Base-by-base conservation (phyloP, 2,329 filamentous ascomycete genomes). In the Diaporthe citrichinensis region DNA sequence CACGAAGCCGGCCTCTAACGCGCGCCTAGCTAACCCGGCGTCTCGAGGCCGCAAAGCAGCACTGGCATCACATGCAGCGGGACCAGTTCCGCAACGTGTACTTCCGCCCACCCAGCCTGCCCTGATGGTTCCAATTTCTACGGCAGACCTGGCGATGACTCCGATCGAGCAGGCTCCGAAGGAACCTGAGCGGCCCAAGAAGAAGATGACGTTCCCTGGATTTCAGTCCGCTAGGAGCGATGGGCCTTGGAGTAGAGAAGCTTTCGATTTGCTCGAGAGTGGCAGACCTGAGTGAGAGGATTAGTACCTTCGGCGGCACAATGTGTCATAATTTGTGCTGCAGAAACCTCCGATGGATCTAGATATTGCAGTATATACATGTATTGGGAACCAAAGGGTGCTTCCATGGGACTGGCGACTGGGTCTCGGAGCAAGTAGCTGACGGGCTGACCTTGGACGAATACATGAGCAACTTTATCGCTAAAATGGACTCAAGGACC, bases 181-280 rank as follows among this genome's bases (percentile, higher is more conserved):
- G 31, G 46, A 73, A 36, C 68, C 76, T 14, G 68, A 79, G 74
- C 76, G 79, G 12, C 78, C 79, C 3, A 81, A 80, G 55, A 77
- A 77, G 59, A 81, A 73, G 76, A 80, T 78, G 77, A 78, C 76
- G n/a, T 80, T 87, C 75, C 84, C 86, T 14, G 85, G 85, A 2
- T 89, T 90, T 74, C 83, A 83, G 2, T 88, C 85, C 79, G 87
- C 86, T 4, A 90, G 89, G 78, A 85, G 57, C 23, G 78, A 89
- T 23, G 92, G 92, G 3, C 90, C 93, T 0, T 94, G 93, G 93
- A 94, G 92, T 78, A 88, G 87, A 34, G 92, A 94, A 80, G 92
- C 93, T 0, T 87, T 90, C 78, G 93, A 94, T 81, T 80, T 94
- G 62, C 89, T 94, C 77, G 91, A 90, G 51, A 89, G 86, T 79